Evolutionary conservation across 1,284 basidiomycete species (phyloP), one percentile per base, ranked within the genome.

Genomic region (Amylostereum chailletii): DNA sequence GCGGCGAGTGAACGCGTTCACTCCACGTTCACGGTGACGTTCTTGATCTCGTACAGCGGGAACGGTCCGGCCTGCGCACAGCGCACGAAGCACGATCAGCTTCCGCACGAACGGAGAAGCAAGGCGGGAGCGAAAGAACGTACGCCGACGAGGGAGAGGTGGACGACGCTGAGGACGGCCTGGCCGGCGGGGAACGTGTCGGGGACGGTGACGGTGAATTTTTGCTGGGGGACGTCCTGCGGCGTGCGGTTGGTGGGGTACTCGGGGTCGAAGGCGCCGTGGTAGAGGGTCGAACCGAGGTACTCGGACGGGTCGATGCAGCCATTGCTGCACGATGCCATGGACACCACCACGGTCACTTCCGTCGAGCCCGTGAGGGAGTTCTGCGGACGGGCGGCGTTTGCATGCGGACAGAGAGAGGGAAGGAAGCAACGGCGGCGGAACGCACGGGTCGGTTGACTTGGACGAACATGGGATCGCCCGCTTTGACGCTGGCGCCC

Each of bases 191-290:
- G 46, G 38, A 67, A 53, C 33, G 46, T 45, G 3, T 57, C 30
- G 0, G 76, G 76, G 31, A 80, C 59, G 3, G 58, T 61, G n/a
- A 80, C 65, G 4, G 71, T 71, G 55, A 77, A 76, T 60, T 79
- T 79, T 60, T 78, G 66, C 58, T 72, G 74, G 26, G 69, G 70
- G 51, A 67, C 66, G 46, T 47, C 31, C 2, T 43, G 42, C 34
- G 10, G 57, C 47, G 30, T 52, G 54, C 30, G 54, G 47, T 10
- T 61, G 6, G 43, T 34, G 19, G 51, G 60, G 52, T 63, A 63
- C 50, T 67, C 44, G 0, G 76, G 76, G 11, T 62, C 52, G 59
- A 66, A 81, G 0, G 58, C 49, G 4, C 77, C 76, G 11, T 60
- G 61, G 60, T 77, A 79, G 30, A 78, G 62, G 49, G 74, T 54